Conservation (phyloP, 768 basidiomycete species). For the Auricularia auricula-judae region DNA sequence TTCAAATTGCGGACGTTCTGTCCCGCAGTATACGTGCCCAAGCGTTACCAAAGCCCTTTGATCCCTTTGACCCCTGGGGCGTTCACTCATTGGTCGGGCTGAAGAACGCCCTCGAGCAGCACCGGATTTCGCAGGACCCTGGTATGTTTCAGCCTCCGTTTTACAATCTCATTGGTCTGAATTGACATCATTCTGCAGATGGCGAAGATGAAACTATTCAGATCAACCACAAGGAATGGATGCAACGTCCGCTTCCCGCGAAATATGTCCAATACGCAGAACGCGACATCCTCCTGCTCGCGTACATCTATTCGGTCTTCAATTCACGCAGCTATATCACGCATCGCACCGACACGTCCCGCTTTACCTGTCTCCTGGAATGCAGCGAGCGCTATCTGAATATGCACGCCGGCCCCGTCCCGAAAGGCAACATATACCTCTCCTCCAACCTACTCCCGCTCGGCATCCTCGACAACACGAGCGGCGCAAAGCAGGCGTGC, state of each 20-base stretch:
- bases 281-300: background rate
- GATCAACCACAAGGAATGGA: background rate
- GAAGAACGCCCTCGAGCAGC: background rate
- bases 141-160: background rate
- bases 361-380: background rate
- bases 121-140: background rate
- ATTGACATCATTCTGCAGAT: background rate
- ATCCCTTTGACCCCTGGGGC: background rate
- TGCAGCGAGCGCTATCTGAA: background rate
- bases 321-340: background rate
- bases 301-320: background rate
- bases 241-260: background rate
- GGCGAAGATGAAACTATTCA: background rate
- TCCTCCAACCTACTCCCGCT: background rate
- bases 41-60: background rate
- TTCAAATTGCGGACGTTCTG: conserved; percentile 30
- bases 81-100: background rate
- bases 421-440: background rate
- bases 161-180: background rate
- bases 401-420: background rate
- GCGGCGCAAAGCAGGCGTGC: no score
- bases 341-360: background rate
- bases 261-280: background rate
- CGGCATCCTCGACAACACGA: background rate
- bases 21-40: conserved; percentile 12